Percentiles rank a stretch among this genome's conserved stretches.
phyloP scores from a whole-genome alignment of 2,329 filamentous ascomycete species.

The Cladosporium colombiae region DNA sequence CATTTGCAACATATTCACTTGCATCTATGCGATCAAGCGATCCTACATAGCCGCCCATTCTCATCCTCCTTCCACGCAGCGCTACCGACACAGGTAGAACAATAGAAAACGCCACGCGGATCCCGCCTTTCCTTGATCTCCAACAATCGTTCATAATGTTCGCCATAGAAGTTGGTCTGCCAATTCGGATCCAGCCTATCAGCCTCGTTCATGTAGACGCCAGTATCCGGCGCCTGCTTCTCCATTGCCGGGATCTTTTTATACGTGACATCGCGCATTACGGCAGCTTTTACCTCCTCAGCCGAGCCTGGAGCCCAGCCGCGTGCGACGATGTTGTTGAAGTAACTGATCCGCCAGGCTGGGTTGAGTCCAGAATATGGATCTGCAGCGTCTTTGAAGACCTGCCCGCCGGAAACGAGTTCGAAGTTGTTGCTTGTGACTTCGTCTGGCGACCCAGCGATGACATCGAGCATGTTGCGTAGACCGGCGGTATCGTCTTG shows the following conservation, averaged over 20 bases:
- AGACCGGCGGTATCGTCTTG: slow-evolving; percentile 26
- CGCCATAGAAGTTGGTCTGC: slow-evolving; percentile 24
- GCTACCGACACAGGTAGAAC: slow-evolving; percentile 27
- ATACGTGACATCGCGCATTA: slow-evolving; percentile 36
- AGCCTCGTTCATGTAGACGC: slow-evolving; percentile 43
- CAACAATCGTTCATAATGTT: slow-evolving; percentile 22
- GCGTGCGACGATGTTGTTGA: slow-evolving; percentile 36
- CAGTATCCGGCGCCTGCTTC: slow-evolving; percentile 36
- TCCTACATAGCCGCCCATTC: slow-evolving; percentile 19
- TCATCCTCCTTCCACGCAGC: slow-evolving; percentile 22
- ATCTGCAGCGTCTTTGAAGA: slow-evolving; percentile 44
- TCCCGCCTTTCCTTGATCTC: slow-evolving; percentile 24
- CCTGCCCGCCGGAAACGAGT: slow-evolving; percentile 39
- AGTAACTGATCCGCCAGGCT: slow-evolving; percentile 52
- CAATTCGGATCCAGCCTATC: slow-evolving; percentile 26
- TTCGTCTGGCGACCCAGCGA: slow-evolving; percentile 31
- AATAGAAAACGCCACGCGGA: slow-evolving; percentile 25
- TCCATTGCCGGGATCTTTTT: slow-evolving; percentile 38
- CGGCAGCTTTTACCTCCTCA: slow-evolving; percentile 24
- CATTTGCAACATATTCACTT: neutral
- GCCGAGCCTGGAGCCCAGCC: slow-evolving; percentile 27
- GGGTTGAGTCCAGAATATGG: slow-evolving; percentile 52
- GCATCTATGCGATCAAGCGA: neutral
- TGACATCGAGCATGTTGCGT: slow-evolving; percentile 17
- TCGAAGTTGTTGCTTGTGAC: slow-evolving; percentile 40